Percentiles rank a stretch among this genome's conserved stretches.
Conservation (phyloP, 106 monocot genomes). For the Dactylorhiza incarnata region DNA sequence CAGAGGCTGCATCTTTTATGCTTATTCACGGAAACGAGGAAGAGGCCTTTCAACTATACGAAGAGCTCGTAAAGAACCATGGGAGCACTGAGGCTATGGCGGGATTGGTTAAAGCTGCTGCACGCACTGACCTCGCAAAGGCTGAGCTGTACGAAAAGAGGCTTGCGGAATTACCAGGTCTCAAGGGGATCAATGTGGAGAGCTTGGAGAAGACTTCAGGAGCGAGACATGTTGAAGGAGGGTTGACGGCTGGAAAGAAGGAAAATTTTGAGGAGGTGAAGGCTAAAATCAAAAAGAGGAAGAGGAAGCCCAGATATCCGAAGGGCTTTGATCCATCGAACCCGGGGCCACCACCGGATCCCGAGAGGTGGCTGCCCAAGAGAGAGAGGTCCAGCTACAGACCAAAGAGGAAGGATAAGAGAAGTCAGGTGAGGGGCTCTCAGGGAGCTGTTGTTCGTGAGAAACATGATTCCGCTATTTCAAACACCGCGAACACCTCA, state of each 20-base stretch:
- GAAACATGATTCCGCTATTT: conserved; percentile 48
- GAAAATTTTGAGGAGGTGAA: conserved; percentile 56
- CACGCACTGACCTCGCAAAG: conserved; percentile 56
- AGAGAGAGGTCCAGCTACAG: conserved; percentile 87
- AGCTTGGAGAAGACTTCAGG: conserved; percentile 75
- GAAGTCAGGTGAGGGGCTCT: conserved; percentile 76
- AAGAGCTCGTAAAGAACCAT: conserved; percentile 38
- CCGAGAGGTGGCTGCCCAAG: conserved; percentile 93
- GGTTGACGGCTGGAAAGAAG: conserved; percentile 20
- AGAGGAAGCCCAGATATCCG: conserved; percentile 81
- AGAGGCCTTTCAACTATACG: conserved; percentile 47
- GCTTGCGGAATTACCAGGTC: conserved; percentile 53
- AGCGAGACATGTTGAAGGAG: conserved; percentile 64
- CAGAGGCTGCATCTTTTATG: conserved; percentile 59
- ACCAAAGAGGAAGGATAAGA: conserved; percentile 95
- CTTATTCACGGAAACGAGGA: conserved; percentile 43
- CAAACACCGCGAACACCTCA: conserved; percentile 4
- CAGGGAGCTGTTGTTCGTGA: conserved; percentile 81
- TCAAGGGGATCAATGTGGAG: conserved; percentile 65
- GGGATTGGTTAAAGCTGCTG: conserved; percentile 44
- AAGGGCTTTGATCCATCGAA: conserved; percentile 93
- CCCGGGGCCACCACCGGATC: conserved; percentile 90
- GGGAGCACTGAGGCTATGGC: conserved; percentile 36
- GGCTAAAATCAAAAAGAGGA: conserved; percentile 76
- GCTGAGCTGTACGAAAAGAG: conserved; percentile 77